A percentile compares a stretch with the other conserved stretches of the same genome.
Evolutionary conservation across 768 basidiomycete genomes (phyloP).

Genomic region (Candolleomyces efflorescens): DNA sequence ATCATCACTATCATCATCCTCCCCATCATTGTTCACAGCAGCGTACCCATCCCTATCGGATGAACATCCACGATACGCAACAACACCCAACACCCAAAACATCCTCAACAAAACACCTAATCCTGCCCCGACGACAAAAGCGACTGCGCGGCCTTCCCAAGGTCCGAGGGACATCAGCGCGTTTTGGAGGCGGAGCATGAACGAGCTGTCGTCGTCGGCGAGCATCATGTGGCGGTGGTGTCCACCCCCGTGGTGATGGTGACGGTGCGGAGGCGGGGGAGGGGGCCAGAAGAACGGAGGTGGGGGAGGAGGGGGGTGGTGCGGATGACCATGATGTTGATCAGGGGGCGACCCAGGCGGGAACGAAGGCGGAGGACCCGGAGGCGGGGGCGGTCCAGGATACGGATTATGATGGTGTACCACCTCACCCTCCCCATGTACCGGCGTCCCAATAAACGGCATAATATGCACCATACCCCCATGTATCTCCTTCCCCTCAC

Average conservation of each 20-base stretch:
- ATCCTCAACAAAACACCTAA: conserved; percentile 80
- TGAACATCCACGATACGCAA: conserved; percentile 52
- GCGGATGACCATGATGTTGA: background rate
- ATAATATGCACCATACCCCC: conserved; percentile 29
- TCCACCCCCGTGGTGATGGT: conserved; percentile 17
- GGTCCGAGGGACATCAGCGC: conserved; percentile 69
- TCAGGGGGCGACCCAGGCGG: too few species aligned
- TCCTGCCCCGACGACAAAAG: conserved; percentile 85
- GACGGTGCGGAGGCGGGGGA: too few species aligned
- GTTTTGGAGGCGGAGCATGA: conserved; percentile 56
- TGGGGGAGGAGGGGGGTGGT: conserved; percentile 5
- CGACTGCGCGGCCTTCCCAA: conserved; percentile 81
- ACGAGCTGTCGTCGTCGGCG: conserved; percentile 27
- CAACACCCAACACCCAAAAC: conserved; percentile 67
- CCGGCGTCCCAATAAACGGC: conserved; percentile 20
- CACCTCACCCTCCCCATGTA: background rate
- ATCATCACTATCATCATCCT: conserved; percentile 44
- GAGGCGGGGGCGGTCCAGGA: background rate
- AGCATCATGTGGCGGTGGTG: conserved; percentile 24
- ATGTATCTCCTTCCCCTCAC: conserved; percentile 13
- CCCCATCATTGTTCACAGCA: conserved; percentile 33
- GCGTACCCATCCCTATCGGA: conserved; percentile 38
- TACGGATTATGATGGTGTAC: background rate
- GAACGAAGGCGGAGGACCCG: too few species aligned
- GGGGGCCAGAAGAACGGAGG: conserved; percentile 21